Conservation (phyloP, 1,284 basidiomycete genomes). For the Puccinia hordei region DNA sequence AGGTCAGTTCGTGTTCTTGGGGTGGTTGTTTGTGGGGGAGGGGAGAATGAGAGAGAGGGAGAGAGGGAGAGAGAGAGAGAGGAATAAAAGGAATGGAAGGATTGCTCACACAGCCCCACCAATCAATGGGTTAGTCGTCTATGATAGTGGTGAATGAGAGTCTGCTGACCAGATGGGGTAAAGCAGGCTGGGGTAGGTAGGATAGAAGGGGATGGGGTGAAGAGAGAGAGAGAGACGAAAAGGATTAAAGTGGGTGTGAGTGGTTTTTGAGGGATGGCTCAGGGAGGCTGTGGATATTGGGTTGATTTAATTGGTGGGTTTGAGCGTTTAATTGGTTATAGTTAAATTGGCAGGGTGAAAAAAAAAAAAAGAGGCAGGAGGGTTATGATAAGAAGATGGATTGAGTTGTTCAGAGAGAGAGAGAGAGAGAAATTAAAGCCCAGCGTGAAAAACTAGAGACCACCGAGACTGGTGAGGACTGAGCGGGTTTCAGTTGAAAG, state of each 20-base stretch:
- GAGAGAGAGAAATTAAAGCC: not conserved
- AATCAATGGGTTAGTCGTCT: not conserved
- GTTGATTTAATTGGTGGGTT: not conserved
- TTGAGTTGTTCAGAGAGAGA: not conserved
- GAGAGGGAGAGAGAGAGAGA: slow-evolving; percentile 3
- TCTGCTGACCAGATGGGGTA: not conserved
- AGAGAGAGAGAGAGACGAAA: not conserved
- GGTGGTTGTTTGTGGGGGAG: not conserved
- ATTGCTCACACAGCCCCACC: not conserved
- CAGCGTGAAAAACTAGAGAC: not conserved
- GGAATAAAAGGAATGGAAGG: not conserved
- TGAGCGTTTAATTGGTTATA: not conserved
- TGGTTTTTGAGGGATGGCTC: slow-evolving; percentile 4
- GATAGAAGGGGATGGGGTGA: not conserved
- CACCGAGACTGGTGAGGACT: too few relatives aligned
- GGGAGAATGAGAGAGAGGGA: not conserved
- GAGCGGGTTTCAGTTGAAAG: too few relatives aligned
- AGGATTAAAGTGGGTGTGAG: not conserved
- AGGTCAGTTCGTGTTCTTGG: slow-evolving; percentile 12
- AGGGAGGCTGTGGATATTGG: not conserved
- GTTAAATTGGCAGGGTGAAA: too few relatives aligned
- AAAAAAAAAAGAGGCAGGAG: not conserved
- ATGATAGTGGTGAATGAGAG: not conserved
- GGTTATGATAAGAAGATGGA: not conserved
- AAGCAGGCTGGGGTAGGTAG: slow-evolving; percentile 5